These are phyloP conservation scores for Mycena galopus DNA, from an alignment of 768 basidiomycete species.

Conservation along the genomic window DNA sequence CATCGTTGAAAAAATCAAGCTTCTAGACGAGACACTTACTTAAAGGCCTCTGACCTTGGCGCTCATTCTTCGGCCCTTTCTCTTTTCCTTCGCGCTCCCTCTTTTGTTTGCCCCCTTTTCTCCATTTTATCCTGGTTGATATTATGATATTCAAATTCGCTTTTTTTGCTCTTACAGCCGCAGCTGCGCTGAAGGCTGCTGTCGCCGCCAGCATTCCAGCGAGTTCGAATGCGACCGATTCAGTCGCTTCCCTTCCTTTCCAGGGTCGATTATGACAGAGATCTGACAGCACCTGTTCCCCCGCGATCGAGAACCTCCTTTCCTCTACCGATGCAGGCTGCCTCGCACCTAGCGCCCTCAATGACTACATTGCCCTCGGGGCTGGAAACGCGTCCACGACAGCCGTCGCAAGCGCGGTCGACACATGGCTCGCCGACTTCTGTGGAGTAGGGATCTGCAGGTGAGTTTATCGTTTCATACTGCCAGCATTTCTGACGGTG, in stretches of 20 bases:
- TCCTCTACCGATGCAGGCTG: not conserved
- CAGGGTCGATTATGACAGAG: too few species aligned
- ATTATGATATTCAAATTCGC: slow-evolving; percentile 11
- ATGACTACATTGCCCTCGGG: not conserved
- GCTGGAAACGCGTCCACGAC: not conserved
- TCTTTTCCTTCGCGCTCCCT: too few species aligned
- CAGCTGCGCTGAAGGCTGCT: slow-evolving; percentile 14
- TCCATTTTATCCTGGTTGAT: slow-evolving; percentile 16
- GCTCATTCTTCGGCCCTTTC: too few species aligned
- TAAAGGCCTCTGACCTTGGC: too few species aligned
- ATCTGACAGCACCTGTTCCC: too few species aligned
- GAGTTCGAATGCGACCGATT: not conserved
- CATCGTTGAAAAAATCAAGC: too few species aligned
- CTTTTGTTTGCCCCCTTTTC: too few species aligned
- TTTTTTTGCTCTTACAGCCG: slow-evolving; percentile 4
- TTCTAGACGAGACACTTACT: too few species aligned
- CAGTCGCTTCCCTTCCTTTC: not conserved
- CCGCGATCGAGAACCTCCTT: slow-evolving; percentile 5
- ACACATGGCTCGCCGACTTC: slow-evolving; percentile 2
- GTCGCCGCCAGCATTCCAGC: slow-evolving; percentile 9
- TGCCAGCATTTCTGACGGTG: not conserved
- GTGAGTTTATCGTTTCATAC: not conserved
- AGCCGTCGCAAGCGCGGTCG: not conserved
- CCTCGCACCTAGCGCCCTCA: slow-evolving; percentile 5
- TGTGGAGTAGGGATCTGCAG: slow-evolving; percentile 14